These are phyloP conservation scores for Scopulariopsis brevicaulis DNA, from an alignment of 2,329 filamentous ascomycete genomes.

Conservation along the genomic window DNA sequence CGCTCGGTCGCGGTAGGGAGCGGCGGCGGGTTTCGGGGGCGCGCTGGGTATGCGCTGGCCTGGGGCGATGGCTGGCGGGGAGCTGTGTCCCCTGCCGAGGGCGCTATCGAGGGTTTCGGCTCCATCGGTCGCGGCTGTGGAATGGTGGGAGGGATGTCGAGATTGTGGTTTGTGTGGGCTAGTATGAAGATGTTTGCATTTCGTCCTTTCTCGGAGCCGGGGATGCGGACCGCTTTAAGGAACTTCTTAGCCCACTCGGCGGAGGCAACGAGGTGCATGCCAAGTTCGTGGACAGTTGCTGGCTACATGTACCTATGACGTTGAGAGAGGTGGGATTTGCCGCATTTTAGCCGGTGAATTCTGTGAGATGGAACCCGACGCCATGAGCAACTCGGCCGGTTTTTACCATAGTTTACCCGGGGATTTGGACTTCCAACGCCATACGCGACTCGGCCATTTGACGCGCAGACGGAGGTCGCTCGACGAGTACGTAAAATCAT, in stretches of 20 bases:
- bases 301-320: background rate
- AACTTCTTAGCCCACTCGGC: background rate
- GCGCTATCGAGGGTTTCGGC: background rate
- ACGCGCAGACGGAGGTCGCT: too few relatives aligned
- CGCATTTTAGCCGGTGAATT: background rate
- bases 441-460: background rate
- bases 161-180: background rate
- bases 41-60: background rate
- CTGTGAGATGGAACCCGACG: background rate
- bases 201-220: background rate
- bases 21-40: conserved; percentile 38
- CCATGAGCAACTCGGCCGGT: background rate
- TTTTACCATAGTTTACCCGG: too few relatives aligned
- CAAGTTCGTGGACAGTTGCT: background rate
- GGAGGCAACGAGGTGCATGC: background rate
- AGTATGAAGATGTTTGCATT: background rate
- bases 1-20: conserved; percentile 61
- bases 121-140: background rate
- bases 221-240: background rate
- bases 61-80: background rate
- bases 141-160: background rate
- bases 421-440: background rate
- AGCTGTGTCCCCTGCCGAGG: background rate
- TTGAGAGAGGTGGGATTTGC: background rate
- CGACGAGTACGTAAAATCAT: too few relatives aligned